Base-by-base conservation (phyloP, 257 asterid genomes). In the Thymus mandschuricus region DNA sequence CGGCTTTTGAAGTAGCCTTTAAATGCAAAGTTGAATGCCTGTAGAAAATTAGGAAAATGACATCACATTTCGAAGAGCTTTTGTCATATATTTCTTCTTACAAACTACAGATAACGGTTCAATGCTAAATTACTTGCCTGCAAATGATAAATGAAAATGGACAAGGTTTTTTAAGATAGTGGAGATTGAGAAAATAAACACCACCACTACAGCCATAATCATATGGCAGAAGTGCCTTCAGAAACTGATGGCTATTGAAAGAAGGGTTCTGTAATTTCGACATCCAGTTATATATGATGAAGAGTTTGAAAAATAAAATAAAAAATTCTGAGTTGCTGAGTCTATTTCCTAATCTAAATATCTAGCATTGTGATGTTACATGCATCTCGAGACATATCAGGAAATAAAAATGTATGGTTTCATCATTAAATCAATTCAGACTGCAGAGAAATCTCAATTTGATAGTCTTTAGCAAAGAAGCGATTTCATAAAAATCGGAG, bases 11-110 rank as follows among this genome's bases (percentile, higher is more conserved):
- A 95, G 81, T 95, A 89, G 60, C 96, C 99, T 82, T 94, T 94
- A 70, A 94, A 89, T 52, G 99, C 99, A 56, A 94, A 94, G 82
- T 94, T 94, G 82, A 81, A 89, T 41, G 99, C 99, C 97, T 94
- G 83, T 56, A 68, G 41, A 80, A n/a, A 60, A 56, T 51, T 35
- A 35, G 45, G 68, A 48, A 3, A 65, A 67, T 61, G 48, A 57
- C 52, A 43, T 44, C 40, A 73, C 57, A 30, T 54, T 15, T 10
- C 7, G 10, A 56, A 40, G 10, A 56, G 30, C 40, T 10, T 3
- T 29, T 29, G 30, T 29, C 62, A 56, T 15, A 29, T 3, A 10
- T 29, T 9, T 56, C 40, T 1, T 10, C 40, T 30, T 56, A 56
- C 68, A 21, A 46, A 64, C 31, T 10, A n/a, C 43, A 11, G 62